These are phyloP conservation scores for Fusarium sp. DNA, from an alignment of 2,329 filamentous ascomycete species.

Conservation along the genomic window DNA sequence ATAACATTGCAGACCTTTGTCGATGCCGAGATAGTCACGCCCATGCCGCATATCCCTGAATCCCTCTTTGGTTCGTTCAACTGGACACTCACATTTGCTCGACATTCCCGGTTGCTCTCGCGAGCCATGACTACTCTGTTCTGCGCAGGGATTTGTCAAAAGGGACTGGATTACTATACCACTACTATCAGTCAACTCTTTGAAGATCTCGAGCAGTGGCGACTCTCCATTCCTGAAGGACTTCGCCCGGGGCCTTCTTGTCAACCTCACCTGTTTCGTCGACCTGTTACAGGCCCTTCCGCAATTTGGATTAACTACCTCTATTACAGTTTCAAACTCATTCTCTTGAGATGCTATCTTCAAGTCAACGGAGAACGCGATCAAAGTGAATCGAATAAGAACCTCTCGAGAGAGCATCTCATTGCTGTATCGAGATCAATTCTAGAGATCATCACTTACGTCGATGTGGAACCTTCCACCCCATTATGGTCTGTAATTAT, in stretches of 20 bases:
- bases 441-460: slow-evolving; percentile 31
- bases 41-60: slow-evolving; percentile 29
- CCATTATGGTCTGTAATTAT: slow-evolving; percentile 27
- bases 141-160: slow-evolving; percentile 23
- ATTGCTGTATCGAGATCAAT: slow-evolving; percentile 26
- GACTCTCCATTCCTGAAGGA: slow-evolving; percentile 15
- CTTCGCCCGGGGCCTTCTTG: background rate
- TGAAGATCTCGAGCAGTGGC: slow-evolving; percentile 32
- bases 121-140: slow-evolving; percentile 25
- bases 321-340: slow-evolving; percentile 31
- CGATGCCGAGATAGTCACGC: slow-evolving; percentile 26
- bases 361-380: slow-evolving; percentile 1
- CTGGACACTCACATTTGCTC: slow-evolving; percentile 22
- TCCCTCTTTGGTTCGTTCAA: slow-evolving; percentile 30
- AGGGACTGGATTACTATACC: slow-evolving; percentile 9
- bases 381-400: background rate
- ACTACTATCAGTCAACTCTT: slow-evolving; percentile 15
- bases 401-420: slow-evolving; percentile 5
- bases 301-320: slow-evolving; percentile 33
- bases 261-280: slow-evolving; percentile 1
- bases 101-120: slow-evolving; percentile 25
- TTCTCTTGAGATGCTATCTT: slow-evolving; percentile 22
- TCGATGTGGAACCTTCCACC: slow-evolving; percentile 35
- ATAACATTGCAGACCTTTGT: slow-evolving; percentile 17
- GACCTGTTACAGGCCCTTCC: slow-evolving; percentile 11